Base-by-base conservation (phyloP, 768 basidiomycete genomes). In the Cystobasidium tubakii region DNA sequence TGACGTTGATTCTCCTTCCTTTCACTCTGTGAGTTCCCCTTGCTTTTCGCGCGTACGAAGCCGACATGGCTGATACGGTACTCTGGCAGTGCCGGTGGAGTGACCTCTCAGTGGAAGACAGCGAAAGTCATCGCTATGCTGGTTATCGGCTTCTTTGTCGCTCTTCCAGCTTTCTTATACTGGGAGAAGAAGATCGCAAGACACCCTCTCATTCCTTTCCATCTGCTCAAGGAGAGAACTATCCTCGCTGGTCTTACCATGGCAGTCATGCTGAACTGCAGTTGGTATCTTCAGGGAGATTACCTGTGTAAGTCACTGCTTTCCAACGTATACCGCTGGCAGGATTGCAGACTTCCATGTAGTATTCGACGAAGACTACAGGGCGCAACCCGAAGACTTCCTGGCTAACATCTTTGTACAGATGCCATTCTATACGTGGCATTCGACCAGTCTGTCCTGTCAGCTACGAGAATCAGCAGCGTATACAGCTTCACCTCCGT, bases 1-100 rank as follows among this genome's bases (percentile, higher is more conserved):
- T 81, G 25, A 67, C 78, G 0, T 64, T 82, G n/a, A 78, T 82
- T 76, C 78, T 82, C 15, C 71, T 82, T 0, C 82, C 82, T 0
- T 79, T 82, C 74, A 80, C 81, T 0, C 76, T 82, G 66, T 69
- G 23, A 54, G 66, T 33, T 13, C 46, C 4, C 31, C 33, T 27
- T 17, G 15, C n/a, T 10, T 55, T 36, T n/a, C n/a, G n/a, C n/a
- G n/a, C n/a, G 27, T 9, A 17, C 9, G 10, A 60, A 3, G 1
- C 34, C 29, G 54, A 21, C 53, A 19, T 33, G 17, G 29, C 43
- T 69, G 17, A 46, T 4, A 29, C 4, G 7, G 46, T 54, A 12
- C 6, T 60, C 17, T 31, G 3, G 10, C 46, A 69, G 66, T 27
- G 81, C 80, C 9, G 79, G 78, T 12, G 77, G 79, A 7, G 76